These are phyloP conservation scores for Cercospora zeae-maydis DNA, from an alignment of 2,329 filamentous ascomycete genomes.

Conservation along the genomic window DNA sequence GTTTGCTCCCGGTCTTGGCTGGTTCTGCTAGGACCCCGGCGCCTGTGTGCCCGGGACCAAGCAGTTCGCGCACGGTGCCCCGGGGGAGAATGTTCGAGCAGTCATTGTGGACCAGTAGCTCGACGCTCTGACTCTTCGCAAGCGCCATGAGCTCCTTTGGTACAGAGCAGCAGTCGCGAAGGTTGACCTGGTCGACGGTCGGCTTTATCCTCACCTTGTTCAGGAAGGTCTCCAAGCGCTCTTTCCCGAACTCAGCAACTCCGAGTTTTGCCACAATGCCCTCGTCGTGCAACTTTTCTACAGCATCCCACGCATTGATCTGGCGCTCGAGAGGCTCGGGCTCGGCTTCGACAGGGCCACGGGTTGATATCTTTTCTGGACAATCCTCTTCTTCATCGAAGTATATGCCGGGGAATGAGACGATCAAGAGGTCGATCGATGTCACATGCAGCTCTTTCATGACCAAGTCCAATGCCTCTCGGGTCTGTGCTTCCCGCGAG, in stretches of 20 bases:
- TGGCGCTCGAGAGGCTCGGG: slow-evolving; percentile 57
- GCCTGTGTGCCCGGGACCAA: slow-evolving; percentile 68
- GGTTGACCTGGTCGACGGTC: slow-evolving; percentile 90
- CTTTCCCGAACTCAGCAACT: slow-evolving; percentile 84
- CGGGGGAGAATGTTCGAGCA: slow-evolving; percentile 85
- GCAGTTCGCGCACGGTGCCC: slow-evolving; percentile 77
- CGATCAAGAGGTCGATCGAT: slow-evolving; percentile 81
- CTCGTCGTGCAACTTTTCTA: slow-evolving; percentile 69
- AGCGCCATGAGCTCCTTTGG: slow-evolving; percentile 80
- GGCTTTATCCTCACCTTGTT: slow-evolving; percentile 67
- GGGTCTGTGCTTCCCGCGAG: slow-evolving; percentile 63
- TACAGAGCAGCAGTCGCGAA: slow-evolving; percentile 92
- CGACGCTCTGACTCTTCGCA: slow-evolving; percentile 77
- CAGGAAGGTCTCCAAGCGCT: slow-evolving; percentile 75
- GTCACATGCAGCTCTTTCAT: slow-evolving; percentile 71
- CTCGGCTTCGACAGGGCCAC: slow-evolving; percentile 44
- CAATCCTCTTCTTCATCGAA: slow-evolving; percentile 86
- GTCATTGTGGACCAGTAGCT: slow-evolving; percentile 90
- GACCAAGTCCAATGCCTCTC: slow-evolving; percentile 76
- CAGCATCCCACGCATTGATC: slow-evolving; percentile 63
- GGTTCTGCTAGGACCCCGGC: slow-evolving; percentile 68
- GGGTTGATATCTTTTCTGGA: slow-evolving; percentile 56
- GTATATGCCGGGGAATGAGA: slow-evolving; percentile 87
- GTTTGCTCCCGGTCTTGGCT: slow-evolving; percentile 41
- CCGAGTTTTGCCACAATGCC: slow-evolving; percentile 74